Base-by-base conservation (phyloP, 2,329 filamentous ascomycete species). In the Coniochaeta sp. region DNA sequence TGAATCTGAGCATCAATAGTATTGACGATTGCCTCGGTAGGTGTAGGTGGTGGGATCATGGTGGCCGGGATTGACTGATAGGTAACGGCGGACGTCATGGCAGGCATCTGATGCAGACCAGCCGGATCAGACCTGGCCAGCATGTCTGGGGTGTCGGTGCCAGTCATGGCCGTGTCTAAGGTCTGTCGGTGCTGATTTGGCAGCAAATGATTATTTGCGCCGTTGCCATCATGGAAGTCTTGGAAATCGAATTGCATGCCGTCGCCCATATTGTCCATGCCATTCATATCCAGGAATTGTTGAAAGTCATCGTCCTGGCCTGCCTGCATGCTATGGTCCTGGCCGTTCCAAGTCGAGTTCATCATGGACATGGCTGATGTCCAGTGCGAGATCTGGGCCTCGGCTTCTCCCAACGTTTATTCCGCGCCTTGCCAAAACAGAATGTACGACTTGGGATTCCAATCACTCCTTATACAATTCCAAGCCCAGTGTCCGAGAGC, bases 1-100 rank as follows among this genome's bases (percentile, higher is more conserved):
- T 86, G 83, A 61, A 88, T 88, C 69, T 88, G 85, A 36, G 84
- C 84, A 69, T 89, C 85, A 64, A 88, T 79, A 58, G 61, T 68
- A 59, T 83, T 81, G 38, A 79, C 79, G 59, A 87, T 81, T 62
- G 81, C 74, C 63, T 85, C 82, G 65, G 71, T 76, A 26, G 81
- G 74, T 6, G 74, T 73, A 61, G 78, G 80, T 67, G 76, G 74
- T 61, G 77, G 74, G 62, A 77, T 73, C 69, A 78, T 73, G 16
- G 77, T 74, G 2, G 31, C 54, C 31, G 80, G 71, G 22, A 85
- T 77, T 2, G 77, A 68, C 47, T 79, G 66, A 60, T 82, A 81
- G 9, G 71, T 65, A 14, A 75, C 67, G 22, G 76, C 74, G 6
- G 76, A 77, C 8, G 81, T 78, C 71, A 85, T 81, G 54, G 77